Evolutionary conservation across 2,329 filamentous ascomycete genomes (phyloP), one percentile per base, ranked within the genome.

Genomic region (Epichloe typhina): DNA sequence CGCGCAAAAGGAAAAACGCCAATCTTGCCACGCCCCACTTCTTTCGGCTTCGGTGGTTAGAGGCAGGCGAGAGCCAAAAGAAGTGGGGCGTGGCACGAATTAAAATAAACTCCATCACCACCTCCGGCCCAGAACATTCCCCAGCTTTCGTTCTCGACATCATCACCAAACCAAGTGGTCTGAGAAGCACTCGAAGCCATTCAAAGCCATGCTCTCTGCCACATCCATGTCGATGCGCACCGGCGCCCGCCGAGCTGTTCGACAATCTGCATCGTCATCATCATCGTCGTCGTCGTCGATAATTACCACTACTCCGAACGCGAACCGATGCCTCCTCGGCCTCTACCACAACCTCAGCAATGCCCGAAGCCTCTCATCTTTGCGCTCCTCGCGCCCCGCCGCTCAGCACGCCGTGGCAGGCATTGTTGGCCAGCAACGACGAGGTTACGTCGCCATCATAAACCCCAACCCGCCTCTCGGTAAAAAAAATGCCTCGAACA

Each of bases 401-500:
- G 11, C 17, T 11, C 44, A n/a, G 12, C 17, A 19, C 17, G 36
- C 12, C 17, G 12, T 17, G 12, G 33, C 33, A 9, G 12, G 33
- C 35, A 9, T 17, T 7, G 19, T 33, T 21, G 17, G 19, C 41
- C 33, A 19, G 23, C 49, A 38, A 46, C 49, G 43, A 26, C 37
- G 37, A 3, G 19, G 38, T 26, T 50, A 50, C 19, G 39, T 43
- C 21, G 13, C 26, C 31, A 43, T 33, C 13, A 48, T 33, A 19
- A 52, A 49, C 23, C 49, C 52, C 2, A 53, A 53, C 73, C 89
- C 90, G 47, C 89, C 90, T 13, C 80, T 91, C 52, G 88, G 88
- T 51, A 83, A 83, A 70, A 89, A 89, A 73, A 94, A 95, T 69
- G 84, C 82, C 52, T 88, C 88, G 53, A 94, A 90, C 69, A 77